Conservation (phyloP, 1,284 basidiomycete species). For the Anthracocystis walkeri region DNA sequence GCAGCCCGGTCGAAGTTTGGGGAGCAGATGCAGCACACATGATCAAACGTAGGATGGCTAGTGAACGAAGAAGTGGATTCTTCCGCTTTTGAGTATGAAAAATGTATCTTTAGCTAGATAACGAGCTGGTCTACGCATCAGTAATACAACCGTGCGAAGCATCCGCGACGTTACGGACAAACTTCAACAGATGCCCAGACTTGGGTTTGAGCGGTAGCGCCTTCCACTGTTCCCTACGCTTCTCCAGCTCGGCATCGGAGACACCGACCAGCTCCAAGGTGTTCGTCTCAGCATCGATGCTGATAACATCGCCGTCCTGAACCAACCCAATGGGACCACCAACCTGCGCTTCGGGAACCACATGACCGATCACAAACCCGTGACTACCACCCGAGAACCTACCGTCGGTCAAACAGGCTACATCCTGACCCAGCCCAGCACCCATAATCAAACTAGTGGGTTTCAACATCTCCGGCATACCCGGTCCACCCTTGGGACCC, state of each 20-base stretch:
- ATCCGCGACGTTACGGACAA: conserved; percentile 73
- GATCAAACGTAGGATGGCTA: conserved; percentile 60
- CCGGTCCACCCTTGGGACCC: conserved; percentile 76
- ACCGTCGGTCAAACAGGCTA: conserved; percentile 94
- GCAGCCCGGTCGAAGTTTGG: conserved; percentile 64
- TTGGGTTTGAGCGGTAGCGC: conserved; percentile 86
- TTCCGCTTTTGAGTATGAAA: conserved; percentile 29
- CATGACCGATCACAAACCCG: conserved; percentile 88
- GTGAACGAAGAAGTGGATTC: conserved; percentile 53
- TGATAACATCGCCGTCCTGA: conserved; percentile 85
- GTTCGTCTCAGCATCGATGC: conserved; percentile 82
- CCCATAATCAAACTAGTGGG: conserved; percentile 72
- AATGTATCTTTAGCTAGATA: neutral
- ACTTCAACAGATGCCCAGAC: conserved; percentile 74
- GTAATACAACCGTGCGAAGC: conserved; percentile 86
- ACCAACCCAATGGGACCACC: conserved; percentile 92
- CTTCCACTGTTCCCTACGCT: conserved; percentile 78
- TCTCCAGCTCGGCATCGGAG: conserved; percentile 78
- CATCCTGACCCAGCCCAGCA: conserved; percentile 88
- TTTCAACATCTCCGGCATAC: conserved; percentile 96
- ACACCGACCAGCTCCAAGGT: conserved; percentile 79
- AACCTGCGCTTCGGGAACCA: conserved; percentile 89
- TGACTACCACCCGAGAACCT: conserved; percentile 86
- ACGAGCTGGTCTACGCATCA: conserved; percentile 74
- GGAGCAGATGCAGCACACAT: conserved; percentile 54